Evolutionary conservation across 139 green algal genomes (phyloP), one percentile per base, ranked within the genome.

Genomic region (Chlorella sp.): DNA sequence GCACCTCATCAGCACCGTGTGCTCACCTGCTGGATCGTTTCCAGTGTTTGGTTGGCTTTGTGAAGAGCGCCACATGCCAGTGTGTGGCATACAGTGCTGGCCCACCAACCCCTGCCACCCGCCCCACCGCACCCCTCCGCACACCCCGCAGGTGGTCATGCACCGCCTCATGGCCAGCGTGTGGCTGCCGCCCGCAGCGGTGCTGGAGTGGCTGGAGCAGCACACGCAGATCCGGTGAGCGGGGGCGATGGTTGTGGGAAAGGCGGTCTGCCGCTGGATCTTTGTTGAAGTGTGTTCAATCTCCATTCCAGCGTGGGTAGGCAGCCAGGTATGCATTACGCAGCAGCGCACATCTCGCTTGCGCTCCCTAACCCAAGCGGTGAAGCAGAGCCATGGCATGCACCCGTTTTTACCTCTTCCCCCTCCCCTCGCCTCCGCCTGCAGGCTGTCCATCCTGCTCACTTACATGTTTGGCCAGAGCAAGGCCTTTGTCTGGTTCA

Each of bases 391-490:
- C 48, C 5, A 5, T 5, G 48, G 48, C 48, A 57, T 57, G 48
- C 48, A 57, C 9, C 48, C 48, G 9, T 36, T 37, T 2, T 5
- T 76, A 0, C 19, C 68, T 12, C 73, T 3, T 36, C 28, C 37
- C 24, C 4, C 11, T 34, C 15, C 12, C 32, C 0, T 14, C 26
- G 28, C 42, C 14, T 2, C 48, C 32, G 22, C 15, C 36, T 36
- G 60, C 60, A 87, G 84, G 14, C 88, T 98, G 71, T 98, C 95
- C 86, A 97, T 98, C 85, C 93, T 98, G 82, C 92, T 97, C 21
- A 98, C 96, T 21, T 98, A 97, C 91, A 88, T 98, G 28, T 96
- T 97, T 93, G 95, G 93, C 84, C 96, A 97, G 91, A 95, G 91
- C 34, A 91, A 94, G 28, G 86, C 97, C 26, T 89, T 97, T 77